Evolutionary conservation across 2,329 filamentous ascomycete species (phyloP).

Genomic region (Epicoccum sorghinum): DNA sequence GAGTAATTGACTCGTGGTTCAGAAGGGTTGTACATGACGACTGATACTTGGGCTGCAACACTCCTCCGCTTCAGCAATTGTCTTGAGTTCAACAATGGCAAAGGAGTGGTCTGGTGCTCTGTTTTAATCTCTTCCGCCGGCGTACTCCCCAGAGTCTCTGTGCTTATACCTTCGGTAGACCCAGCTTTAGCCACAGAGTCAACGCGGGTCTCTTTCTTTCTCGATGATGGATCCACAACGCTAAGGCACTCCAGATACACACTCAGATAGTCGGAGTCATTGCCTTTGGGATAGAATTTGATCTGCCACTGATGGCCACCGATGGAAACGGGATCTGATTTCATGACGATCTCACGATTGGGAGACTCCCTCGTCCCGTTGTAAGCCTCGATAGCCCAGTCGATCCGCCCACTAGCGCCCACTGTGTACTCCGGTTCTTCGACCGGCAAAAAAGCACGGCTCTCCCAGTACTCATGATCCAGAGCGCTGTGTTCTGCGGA

Average conservation of each 20-base stretch:
- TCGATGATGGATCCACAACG: conserved; percentile 37
- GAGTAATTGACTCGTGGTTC: conserved; percentile 65
- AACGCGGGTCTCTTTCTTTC: conserved; percentile 20
- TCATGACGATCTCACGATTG: conserved; percentile 64
- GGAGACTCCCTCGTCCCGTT: conserved; percentile 66
- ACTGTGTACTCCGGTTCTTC: conserved; percentile 64
- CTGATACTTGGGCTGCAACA: conserved; percentile 64
- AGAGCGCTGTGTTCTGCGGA: conserved; percentile 60
- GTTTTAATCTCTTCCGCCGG: background rate
- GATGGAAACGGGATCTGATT: conserved; percentile 61
- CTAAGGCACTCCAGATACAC: conserved; percentile 67
- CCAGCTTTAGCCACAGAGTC: conserved; percentile 8
- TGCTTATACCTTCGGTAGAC: background rate
- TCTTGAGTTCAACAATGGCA: conserved; percentile 44
- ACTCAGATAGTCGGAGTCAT: conserved; percentile 63
- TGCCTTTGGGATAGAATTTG: conserved; percentile 68
- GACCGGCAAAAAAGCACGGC: conserved; percentile 60
- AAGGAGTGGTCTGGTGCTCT: conserved; percentile 39
- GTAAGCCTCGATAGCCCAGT: conserved; percentile 64
- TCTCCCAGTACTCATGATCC: conserved; percentile 65
- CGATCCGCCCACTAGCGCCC: conserved; percentile 60
- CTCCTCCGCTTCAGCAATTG: conserved; percentile 49
- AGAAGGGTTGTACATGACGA: conserved; percentile 67
- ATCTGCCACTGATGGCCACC: conserved; percentile 69
- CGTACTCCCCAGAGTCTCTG: conserved; percentile 12